Base-by-base conservation (phyloP, 2,329 filamentous ascomycete species). In the Clonostachys sp. region DNA sequence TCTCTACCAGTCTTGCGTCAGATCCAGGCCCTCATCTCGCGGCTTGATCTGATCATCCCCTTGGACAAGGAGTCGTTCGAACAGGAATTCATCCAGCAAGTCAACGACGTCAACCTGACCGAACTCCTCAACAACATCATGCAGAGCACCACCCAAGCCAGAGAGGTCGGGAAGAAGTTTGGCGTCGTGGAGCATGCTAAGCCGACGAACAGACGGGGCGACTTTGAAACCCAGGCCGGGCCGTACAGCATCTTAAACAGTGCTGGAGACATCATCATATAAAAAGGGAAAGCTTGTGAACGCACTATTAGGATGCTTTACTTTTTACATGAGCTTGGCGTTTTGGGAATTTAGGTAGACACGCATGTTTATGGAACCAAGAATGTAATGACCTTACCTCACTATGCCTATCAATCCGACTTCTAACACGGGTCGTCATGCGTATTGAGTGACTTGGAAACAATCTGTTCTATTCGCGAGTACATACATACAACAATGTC, bases 101-200 rank as follows among this genome's bases (percentile, higher is more conserved):
- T 84, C 51, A 94, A 95, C 58, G 90, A 97, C 57, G 90, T 96
- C 30, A 78, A 85, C 47, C 77, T 96, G 3, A 79, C 95, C 44
- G 80, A 81, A 5, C 72, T 97, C 3, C 77, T 97, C 9, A 86
- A 88, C 41, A 78, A 81, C 18, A 77, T 96, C 33, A 84, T 91
- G 53, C 80, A 87, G 52, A 87, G 83, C 51, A 76, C 91, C 17
- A 80, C 81, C 48, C 80, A 83, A 34, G 83, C 87, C 20, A 81
- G 86, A 46, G 84, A 89, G 43, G 71, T 92, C 2, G 89, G 90
- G 41, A 84, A 82, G 58, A 95, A 91, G 66, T 89, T 86, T 54
- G 65, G 70, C 34, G 66, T 84, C 12, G 68, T 88, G 12, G 83
- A 86, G 51, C 42, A 53, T 6, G 50, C 53, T 40, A 68, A 61